Evolutionary conservation across 805 yeast species (phyloP).

Genomic region (Pichia kluyveri): DNA sequence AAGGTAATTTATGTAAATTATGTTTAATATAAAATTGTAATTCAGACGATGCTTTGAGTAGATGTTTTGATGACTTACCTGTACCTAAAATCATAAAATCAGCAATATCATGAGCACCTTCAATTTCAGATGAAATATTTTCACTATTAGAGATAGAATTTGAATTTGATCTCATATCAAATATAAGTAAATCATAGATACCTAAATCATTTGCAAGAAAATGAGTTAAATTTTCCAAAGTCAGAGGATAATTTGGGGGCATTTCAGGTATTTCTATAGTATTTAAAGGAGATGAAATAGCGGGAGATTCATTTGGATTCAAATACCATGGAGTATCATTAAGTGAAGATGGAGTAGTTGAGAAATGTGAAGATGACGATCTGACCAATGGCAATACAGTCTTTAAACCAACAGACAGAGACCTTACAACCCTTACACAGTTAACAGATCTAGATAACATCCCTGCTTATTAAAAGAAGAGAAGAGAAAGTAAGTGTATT

Average conservation of each 20-base stretch:
- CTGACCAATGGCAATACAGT: too few species aligned
- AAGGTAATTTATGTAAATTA: constrained; percentile 35
- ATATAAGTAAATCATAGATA: constrained; percentile 47
- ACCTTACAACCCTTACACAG: too few species aligned
- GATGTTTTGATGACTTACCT: constrained; percentile 70
- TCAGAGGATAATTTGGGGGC: constrained; percentile 51
- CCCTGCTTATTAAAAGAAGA: too few species aligned
- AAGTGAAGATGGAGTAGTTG: neutral
- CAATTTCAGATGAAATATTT: constrained; percentile 7
- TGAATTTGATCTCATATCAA: constrained; percentile 44
- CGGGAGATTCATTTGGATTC: constrained; percentile 24
- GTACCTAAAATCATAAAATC: constrained; percentile 57
- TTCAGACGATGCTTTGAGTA: constrained; percentile 59
- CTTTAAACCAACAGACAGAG: too few species aligned
- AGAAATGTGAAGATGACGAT: neutral
- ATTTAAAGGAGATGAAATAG: constrained; percentile 15
- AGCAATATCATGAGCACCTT: constrained; percentile 28
- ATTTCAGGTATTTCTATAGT: constrained; percentile 39
- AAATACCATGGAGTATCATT: constrained; percentile 25
- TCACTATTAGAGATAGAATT: constrained; percentile 10
- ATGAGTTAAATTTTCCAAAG: constrained; percentile 36
- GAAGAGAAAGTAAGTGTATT: too few species aligned
- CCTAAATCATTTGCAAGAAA: constrained; percentile 56
- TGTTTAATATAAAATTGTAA: constrained; percentile 52
- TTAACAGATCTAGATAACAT: too few species aligned